Evolutionary conservation across 73 alveolate genomes (phyloP).

Genomic region (Symbiodinium natans): DNA sequence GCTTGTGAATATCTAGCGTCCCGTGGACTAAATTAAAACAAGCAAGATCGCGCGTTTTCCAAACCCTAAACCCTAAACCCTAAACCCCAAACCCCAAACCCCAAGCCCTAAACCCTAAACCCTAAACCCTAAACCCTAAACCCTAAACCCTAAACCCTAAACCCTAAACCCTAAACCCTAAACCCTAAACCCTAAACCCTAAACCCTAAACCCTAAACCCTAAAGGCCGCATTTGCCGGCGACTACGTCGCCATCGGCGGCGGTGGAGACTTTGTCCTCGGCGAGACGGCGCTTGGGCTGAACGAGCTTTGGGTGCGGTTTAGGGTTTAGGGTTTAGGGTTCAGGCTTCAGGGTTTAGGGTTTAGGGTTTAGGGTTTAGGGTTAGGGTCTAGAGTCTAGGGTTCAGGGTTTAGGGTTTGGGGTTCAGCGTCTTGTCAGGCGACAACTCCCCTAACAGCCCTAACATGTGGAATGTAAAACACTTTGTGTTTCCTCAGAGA

Average conservation of each 20-base stretch:
- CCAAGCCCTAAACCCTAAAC: no score
- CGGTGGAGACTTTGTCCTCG: slow-evolving; percentile 75
- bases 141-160: no score
- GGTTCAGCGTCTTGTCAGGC: neutral
- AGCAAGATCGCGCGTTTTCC: no score
- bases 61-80: no score
- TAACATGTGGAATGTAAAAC: no score
- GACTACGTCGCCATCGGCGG: slow-evolving; percentile 89
- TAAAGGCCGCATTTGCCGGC: slow-evolving; percentile 1
- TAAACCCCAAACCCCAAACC: no score
- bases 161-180: no score
- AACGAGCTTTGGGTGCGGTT: neutral
- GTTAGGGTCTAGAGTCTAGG: neutral
- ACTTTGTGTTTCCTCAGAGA: no score
- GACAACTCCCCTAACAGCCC: no score
- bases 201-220: neutral
- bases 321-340: neutral
- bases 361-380: neutral
- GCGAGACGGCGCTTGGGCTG: slow-evolving; percentile 57
- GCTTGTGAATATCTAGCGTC: no score
- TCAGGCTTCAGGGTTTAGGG: neutral
- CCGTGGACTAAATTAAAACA: no score
- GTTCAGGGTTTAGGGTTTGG: neutral
- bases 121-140: no score
- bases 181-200: neutral